phyloP scores from a whole-genome alignment of 2,329 filamentous ascomycete genomes.

The Aspergillus aculeatinus region DNA sequence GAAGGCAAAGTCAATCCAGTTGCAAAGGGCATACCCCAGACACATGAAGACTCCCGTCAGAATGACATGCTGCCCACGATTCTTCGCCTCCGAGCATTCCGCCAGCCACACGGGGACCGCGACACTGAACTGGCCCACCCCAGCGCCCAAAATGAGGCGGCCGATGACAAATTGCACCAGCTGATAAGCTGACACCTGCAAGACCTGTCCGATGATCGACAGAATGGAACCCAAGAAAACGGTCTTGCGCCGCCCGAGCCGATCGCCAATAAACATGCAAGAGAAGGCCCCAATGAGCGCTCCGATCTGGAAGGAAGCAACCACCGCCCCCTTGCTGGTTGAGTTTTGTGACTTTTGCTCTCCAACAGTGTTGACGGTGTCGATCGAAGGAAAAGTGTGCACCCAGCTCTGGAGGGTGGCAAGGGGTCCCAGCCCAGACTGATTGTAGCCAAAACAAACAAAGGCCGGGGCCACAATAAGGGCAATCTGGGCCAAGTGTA shows the following conservation, averaged over 20 bases:
- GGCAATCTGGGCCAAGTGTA: conserved; percentile 22
- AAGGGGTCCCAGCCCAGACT: conserved; percentile 25
- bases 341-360: conserved; percentile 20
- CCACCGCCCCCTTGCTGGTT: conserved; percentile 29
- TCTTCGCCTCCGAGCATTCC: conserved; percentile 49
- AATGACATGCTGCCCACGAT: conserved; percentile 50
- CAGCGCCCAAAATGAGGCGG: conserved; percentile 50
- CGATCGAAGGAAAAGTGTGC: conserved; percentile 54
- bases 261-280: conserved; percentile 39
- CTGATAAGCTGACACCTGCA: conserved; percentile 47
- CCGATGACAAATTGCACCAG: conserved; percentile 50
- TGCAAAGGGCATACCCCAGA: conserved; percentile 26
- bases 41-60: conserved; percentile 48
- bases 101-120: conserved; percentile 52
- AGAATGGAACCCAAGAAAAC: conserved; percentile 46
- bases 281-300: conserved; percentile 24
- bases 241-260: conserved; percentile 48
- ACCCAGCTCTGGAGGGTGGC: conserved; percentile 35
- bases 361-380: conserved; percentile 42
- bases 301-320: conserved; percentile 24
- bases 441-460: conserved; percentile 29
- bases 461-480: conserved; percentile 27
- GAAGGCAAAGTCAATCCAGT: conserved; percentile 52
- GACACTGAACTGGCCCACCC: conserved; percentile 49
- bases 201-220: conserved; percentile 24